Base-by-base conservation (phyloP, 371 early-diverging fungal genomes). In the Neoconidiobolus thromboides region DNA sequence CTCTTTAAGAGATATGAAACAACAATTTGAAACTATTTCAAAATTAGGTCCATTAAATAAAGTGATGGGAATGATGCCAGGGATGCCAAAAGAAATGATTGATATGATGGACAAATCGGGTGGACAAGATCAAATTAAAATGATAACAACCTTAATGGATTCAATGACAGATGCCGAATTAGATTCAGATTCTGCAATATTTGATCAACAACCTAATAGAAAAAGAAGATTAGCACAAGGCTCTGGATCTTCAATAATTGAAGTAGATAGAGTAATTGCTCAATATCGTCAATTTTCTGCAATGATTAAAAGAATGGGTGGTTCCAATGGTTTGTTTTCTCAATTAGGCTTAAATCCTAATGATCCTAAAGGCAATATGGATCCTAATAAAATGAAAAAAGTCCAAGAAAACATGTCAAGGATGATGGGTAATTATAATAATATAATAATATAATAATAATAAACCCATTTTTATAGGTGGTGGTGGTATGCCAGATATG, bases 61-160 rank as follows among this genome's bases (percentile, higher is more conserved):
- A 69, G 76, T 99, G 63, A 86, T 98, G 85, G 89, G 92, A 50
- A 93, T 93, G 91, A 86, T 99, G 71, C 99, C 99, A 7, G 99
- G 99, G 26, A 82, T 93, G 75, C 84, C 91, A 14, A 78, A 81
- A 15, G 87, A 94, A 53, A 76, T 93, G 71, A 67, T 95, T 64
- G 74, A 86, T 56, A 82, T 58, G 43, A 12, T 82, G 10, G 70
- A 79, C 1, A 85, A 87, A 60, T 79, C 86, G 57, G 84, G 87
- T 60, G 88, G 93, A 48, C 75, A 80, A 39, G 82, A 79, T 41
- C 76, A 80, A 36, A 73, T 94, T 64, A 89, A 87, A 69, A 77
- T 82, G 43, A 87, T 95, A 76, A 87, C 93, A 80, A 87, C 87
- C 66, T 88, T 98, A 65, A 90, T 99, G 81, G 98, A 98, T 69